Percentiles rank a stretch among this genome's conserved stretches.
These are phyloP conservation scores for Comarum palustre DNA, from an alignment of 306 rosid species.

Conservation along the genomic window DNA sequence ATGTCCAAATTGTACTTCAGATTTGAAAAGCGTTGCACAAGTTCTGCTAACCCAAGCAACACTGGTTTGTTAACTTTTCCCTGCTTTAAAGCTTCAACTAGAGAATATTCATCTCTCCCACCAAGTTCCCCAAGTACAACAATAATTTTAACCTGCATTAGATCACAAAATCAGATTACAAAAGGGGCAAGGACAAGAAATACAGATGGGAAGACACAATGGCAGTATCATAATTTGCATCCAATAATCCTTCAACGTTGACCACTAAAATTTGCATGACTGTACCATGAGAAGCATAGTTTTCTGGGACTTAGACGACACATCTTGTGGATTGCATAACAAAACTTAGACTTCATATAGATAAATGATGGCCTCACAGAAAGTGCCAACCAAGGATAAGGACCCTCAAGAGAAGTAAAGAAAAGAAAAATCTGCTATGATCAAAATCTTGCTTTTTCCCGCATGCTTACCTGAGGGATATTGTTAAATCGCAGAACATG, in stretches of 20 bases:
- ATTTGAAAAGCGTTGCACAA: slow-evolving; percentile 94
- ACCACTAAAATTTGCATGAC: not conserved
- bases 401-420: slow-evolving; percentile 16
- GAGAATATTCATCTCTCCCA: slow-evolving; percentile 92
- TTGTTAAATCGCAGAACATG: slow-evolving; percentile 96
- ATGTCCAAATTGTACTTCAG: slow-evolving; percentile 99
- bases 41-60: slow-evolving; percentile 99
- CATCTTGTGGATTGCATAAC: not conserved
- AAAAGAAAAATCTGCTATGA: slow-evolving; percentile 7
- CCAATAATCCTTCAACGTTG: not conserved
- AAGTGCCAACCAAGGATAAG: slow-evolving; percentile 10
- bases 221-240: not conserved
- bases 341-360: not conserved
- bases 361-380: not conserved
- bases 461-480: slow-evolving; percentile 72
- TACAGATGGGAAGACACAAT: not conserved
- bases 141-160: slow-evolving; percentile 80
- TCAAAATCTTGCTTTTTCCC: not conserved
- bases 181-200: slow-evolving; percentile 16
- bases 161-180: slow-evolving; percentile 25
- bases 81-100: slow-evolving; percentile 92
- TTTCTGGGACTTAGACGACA: not conserved
- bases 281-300: not conserved
- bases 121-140: slow-evolving; percentile 99
- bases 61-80: slow-evolving; percentile 91